A percentile compares a stretch with the other conserved stretches of the same genome.
These are phyloP conservation scores for Dispira parvispora DNA, from an alignment of 192 early-diverging fungal genomes.

Conservation along the genomic window DNA sequence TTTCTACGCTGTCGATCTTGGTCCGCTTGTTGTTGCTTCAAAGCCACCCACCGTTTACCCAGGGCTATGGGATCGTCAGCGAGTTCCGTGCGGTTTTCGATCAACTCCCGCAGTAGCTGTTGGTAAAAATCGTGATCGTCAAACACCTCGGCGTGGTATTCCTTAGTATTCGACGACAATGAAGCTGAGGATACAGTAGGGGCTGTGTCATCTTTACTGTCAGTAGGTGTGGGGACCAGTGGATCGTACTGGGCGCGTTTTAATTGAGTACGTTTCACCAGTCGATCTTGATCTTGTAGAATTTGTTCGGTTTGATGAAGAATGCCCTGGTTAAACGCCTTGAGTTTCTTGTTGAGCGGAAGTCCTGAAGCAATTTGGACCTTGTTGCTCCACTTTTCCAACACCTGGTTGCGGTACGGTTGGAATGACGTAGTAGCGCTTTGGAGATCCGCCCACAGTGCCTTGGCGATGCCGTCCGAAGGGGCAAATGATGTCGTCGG, in stretches of 20 bases:
- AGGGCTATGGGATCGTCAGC: constrained; percentile 75
- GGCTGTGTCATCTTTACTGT: not conserved
- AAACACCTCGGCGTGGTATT: constrained; percentile 79
- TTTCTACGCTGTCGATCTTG: constrained; percentile 48
- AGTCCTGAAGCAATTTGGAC: constrained; percentile 54
- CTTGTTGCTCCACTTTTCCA: constrained; percentile 92
- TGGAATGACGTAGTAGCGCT: constrained; percentile 24
- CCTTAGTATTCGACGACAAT: constrained; percentile 28
- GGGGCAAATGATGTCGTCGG: constrained; percentile 10
- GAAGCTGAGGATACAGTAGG: not conserved
- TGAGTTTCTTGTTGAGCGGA: constrained; percentile 78
- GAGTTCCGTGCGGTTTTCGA: constrained; percentile 84
- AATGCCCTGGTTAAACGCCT: constrained; percentile 78
- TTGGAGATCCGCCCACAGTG: constrained; percentile 1
- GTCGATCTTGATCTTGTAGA: constrained; percentile 49
- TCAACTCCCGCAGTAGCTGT: constrained; percentile 81
- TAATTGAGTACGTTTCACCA: constrained; percentile 77
- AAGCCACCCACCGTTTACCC: constrained; percentile 67
- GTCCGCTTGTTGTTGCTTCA: constrained; percentile 42
- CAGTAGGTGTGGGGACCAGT: not conserved
- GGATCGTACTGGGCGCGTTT: constrained; percentile 47
- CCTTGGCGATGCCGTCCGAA: constrained; percentile 18
- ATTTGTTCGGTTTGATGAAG: constrained; percentile 56
- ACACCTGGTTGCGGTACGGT: constrained; percentile 65
- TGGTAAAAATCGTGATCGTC: constrained; percentile 96